Conservation (phyloP, 1,284 basidiomycete genomes). For the Cryptococcus sp. region DNA sequence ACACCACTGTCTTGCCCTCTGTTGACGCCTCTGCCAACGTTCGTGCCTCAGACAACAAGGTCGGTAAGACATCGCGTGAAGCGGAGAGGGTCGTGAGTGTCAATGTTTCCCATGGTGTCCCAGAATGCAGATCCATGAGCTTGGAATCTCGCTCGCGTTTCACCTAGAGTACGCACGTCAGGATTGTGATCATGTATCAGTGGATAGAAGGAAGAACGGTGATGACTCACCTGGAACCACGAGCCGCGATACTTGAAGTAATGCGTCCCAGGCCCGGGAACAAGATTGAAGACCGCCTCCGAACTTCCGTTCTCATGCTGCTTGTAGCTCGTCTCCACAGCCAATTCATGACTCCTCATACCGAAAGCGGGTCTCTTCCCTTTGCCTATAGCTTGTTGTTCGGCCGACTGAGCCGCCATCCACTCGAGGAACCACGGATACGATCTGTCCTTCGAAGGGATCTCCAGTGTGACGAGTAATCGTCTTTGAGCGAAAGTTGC, state of each 20-base stretch:
- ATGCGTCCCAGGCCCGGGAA: slow-evolving; percentile 94
- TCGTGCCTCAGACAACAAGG: slow-evolving; percentile 81
- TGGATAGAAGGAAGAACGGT: too few relatives aligned
- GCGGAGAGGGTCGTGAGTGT: slow-evolving; percentile 89
- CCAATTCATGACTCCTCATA: slow-evolving; percentile 83
- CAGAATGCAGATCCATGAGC: slow-evolving; percentile 86
- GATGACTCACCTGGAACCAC: slow-evolving; percentile 75
- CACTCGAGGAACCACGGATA: slow-evolving; percentile 98
- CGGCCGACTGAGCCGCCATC: slow-evolving; percentile 66
- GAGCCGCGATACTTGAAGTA: slow-evolving; percentile 86
- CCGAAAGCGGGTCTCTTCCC: slow-evolving; percentile 53
- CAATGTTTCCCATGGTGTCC: slow-evolving; percentile 96
- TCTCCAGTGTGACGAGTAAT: slow-evolving; percentile 92
- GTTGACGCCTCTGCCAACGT: slow-evolving; percentile 81
- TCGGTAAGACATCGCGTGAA: slow-evolving; percentile 77
- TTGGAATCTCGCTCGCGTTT: slow-evolving; percentile 90
- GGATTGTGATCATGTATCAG: background rate
- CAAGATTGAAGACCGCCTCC: slow-evolving; percentile 83
- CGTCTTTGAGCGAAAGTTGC: slow-evolving; percentile 78
- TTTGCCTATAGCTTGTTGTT: slow-evolving; percentile 7
- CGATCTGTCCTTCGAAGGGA: slow-evolving; percentile 90
- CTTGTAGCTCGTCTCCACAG: slow-evolving; percentile 88
- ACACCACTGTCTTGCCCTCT: slow-evolving; percentile 93
- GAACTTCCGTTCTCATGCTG: slow-evolving; percentile 86
- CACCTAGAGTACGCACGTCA: slow-evolving; percentile 59